Evolutionary conservation across 495 filamentous ascomycete genomes (phyloP).

Genomic region (Letharia lupina): DNA sequence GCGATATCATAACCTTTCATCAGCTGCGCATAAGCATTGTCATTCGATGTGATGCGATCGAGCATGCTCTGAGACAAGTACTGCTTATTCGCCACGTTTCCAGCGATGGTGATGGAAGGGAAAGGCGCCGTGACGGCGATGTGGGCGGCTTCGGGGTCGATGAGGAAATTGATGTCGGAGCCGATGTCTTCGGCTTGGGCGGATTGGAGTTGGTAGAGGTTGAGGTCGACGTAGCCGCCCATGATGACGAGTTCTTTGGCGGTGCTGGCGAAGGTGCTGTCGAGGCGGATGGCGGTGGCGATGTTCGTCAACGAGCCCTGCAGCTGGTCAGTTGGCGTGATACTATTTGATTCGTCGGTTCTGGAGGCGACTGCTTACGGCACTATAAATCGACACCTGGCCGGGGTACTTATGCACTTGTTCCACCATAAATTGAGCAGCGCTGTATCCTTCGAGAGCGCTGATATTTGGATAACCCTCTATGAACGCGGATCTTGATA

Average conservation of each 20-base stretch:
- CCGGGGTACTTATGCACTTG: constrained; percentile 35
- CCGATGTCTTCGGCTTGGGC: constrained; percentile 27
- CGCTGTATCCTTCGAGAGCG: constrained; percentile 17
- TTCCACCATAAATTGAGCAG: constrained; percentile 35
- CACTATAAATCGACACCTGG: constrained; percentile 25
- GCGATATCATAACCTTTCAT: constrained; percentile 32
- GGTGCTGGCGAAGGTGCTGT: constrained; percentile 33
- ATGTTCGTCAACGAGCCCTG: constrained; percentile 37
- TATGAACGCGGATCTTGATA: constrained; percentile 30
- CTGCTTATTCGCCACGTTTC: constrained; percentile 36
- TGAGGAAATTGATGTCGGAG: constrained; percentile 38
- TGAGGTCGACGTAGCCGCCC: constrained; percentile 36
- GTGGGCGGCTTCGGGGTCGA: constrained; percentile 38
- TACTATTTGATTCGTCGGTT: too few relatives aligned
- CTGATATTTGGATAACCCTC: constrained; percentile 34
- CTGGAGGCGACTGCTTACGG: not conserved
- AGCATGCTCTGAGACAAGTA: constrained; percentile 29
- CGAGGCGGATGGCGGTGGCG: constrained; percentile 32
- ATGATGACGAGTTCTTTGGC: constrained; percentile 38
- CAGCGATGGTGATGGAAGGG: constrained; percentile 35
- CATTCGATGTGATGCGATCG: constrained; percentile 25
- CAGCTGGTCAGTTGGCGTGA: not conserved
- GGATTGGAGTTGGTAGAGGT: constrained; percentile 31
- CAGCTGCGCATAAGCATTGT: constrained; percentile 29
- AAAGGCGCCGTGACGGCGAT: constrained; percentile 36